A percentile compares a stretch with the other conserved stretches of the same genome.
Conservation (phyloP, 495 filamentous ascomycete species). For the Pyrenula aspistea region DNA sequence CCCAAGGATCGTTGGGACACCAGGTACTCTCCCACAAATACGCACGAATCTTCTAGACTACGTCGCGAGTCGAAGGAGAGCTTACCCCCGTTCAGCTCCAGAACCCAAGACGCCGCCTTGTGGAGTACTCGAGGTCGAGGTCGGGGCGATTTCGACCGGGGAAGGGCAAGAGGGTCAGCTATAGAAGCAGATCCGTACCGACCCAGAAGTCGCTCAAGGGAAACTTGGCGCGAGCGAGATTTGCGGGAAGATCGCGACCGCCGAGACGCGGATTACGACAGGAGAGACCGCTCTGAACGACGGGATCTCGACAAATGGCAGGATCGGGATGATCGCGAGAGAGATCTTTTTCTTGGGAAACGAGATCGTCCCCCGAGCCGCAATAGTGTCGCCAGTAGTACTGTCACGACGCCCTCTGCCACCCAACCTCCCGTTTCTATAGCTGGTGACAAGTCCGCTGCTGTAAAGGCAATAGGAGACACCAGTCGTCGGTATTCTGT, state of each 20-base stretch:
- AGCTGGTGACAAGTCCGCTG: slow-evolving; percentile 13
- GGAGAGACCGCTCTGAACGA: slow-evolving; percentile 33
- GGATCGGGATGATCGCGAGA: slow-evolving; percentile 44
- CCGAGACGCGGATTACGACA: slow-evolving; percentile 24
- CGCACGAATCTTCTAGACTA: slow-evolving; percentile 21
- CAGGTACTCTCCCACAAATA: slow-evolving; percentile 25
- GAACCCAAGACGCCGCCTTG: slow-evolving; percentile 49
- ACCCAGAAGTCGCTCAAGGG: slow-evolving; percentile 57
- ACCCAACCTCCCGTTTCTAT: slow-evolving; percentile 5
- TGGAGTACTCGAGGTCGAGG: slow-evolving; percentile 43
- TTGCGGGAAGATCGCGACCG: slow-evolving; percentile 22
- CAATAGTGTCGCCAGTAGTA: slow-evolving; percentile 23
- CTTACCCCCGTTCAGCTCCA: slow-evolving; percentile 56
- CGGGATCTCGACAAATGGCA: slow-evolving; percentile 32
- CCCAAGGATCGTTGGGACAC: slow-evolving; percentile 39
- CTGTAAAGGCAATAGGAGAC: slow-evolving; percentile 21
- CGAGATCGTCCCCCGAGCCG: slow-evolving; percentile 33
- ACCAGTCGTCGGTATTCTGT: slow-evolving; percentile 25
- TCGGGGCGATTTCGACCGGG: slow-evolving; percentile 53
- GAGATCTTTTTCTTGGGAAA: slow-evolving; percentile 44
- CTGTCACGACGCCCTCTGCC: slow-evolving; percentile 10
- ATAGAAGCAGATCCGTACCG: slow-evolving; percentile 51
- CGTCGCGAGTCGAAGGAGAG: slow-evolving; percentile 48
- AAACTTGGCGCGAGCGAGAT: slow-evolving; percentile 42
- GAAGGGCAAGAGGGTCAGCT: slow-evolving; percentile 45